Conservation (phyloP, 768 basidiomycete species). For the Russula abietina region DNA sequence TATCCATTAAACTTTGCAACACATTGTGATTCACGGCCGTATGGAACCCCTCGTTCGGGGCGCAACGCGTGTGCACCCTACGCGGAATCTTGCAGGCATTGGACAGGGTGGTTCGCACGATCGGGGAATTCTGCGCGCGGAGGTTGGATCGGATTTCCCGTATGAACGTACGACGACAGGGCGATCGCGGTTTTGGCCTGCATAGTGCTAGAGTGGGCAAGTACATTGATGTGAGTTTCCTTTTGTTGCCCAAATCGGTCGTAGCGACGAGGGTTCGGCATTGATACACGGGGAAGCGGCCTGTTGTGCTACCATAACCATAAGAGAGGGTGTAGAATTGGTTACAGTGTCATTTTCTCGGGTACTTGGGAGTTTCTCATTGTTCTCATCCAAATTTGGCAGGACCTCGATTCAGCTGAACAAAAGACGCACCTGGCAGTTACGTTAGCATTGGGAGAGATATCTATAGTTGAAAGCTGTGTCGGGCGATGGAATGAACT, state of each 20-base stretch:
- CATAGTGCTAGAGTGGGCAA: slow-evolving; percentile 19
- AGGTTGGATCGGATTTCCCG: slow-evolving; percentile 22
- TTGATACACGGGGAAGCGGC: slow-evolving; percentile 2
- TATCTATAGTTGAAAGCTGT: slow-evolving; percentile 23
- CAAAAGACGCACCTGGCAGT: slow-evolving; percentile 19
- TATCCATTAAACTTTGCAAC: not conserved
- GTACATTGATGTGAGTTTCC: slow-evolving; percentile 23
- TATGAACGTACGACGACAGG: slow-evolving; percentile 10
- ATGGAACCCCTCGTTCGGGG: slow-evolving; percentile 10
- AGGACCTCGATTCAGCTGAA: slow-evolving; percentile 8
- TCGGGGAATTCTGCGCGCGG: slow-evolving; percentile 17
- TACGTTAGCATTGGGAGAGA: slow-evolving; percentile 23
- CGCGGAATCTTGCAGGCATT: slow-evolving; percentile 16
- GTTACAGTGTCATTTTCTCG: slow-evolving; percentile 1
- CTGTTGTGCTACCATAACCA: slow-evolving; percentile 11
- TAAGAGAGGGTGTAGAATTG: not conserved
- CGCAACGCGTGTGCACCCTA: slow-evolving; percentile 17
- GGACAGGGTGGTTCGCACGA: slow-evolving; percentile 17
- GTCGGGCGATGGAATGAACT: slow-evolving; percentile 19
- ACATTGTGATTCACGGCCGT: slow-evolving; percentile 3
- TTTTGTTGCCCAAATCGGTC: slow-evolving; percentile 17
- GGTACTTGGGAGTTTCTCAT: slow-evolving; percentile 9
- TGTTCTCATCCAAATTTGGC: slow-evolving; percentile 23
- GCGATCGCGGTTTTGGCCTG: slow-evolving; percentile 8
- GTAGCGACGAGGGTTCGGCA: slow-evolving; percentile 10